Conservation (phyloP, 2,329 filamentous ascomycete species). For the Ophioceras dolichostomum region DNA sequence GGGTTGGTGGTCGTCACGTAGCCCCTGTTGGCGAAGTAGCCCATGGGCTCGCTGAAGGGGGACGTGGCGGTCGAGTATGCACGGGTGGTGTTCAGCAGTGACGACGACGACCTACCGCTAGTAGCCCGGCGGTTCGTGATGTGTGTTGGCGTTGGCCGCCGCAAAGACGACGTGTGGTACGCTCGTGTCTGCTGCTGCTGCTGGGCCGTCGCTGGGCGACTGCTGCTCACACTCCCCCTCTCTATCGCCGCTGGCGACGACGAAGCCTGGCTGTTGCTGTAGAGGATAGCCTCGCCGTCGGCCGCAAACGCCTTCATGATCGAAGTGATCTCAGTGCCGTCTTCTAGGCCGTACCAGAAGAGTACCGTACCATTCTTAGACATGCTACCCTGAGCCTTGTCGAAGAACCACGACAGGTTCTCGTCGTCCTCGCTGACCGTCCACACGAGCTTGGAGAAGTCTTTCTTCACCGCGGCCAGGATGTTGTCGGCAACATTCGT, state of each 20-base stretch:
- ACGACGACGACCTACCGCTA: not conserved
- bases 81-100: not conserved
- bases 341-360: constrained; percentile 91
- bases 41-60: constrained; percentile 7
- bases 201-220: constrained; percentile 6
- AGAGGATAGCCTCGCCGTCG: constrained; percentile 72
- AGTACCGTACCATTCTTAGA: constrained; percentile 77
- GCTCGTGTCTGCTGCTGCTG: constrained; percentile 45
- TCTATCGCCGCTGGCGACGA: not conserved
- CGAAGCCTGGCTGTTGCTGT: not conserved
- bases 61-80: constrained; percentile 4
- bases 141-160: constrained; percentile 16
- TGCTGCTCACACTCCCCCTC: not conserved
- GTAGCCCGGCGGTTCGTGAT: constrained; percentile 5
- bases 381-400: constrained; percentile 89
- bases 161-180: constrained; percentile 52
- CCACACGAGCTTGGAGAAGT: constrained; percentile 84
- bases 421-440: constrained; percentile 94
- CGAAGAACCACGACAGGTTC: constrained; percentile 96
- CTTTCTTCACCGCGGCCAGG: constrained; percentile 86
- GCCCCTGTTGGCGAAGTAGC: constrained; percentile 21
- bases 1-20: constrained; percentile 65
- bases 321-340: constrained; percentile 66
- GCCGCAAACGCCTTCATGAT: constrained; percentile 77
- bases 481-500: constrained; percentile 94